Base-by-base conservation (phyloP, 2,329 filamentous ascomycete species). In the Didymella lethalis region DNA sequence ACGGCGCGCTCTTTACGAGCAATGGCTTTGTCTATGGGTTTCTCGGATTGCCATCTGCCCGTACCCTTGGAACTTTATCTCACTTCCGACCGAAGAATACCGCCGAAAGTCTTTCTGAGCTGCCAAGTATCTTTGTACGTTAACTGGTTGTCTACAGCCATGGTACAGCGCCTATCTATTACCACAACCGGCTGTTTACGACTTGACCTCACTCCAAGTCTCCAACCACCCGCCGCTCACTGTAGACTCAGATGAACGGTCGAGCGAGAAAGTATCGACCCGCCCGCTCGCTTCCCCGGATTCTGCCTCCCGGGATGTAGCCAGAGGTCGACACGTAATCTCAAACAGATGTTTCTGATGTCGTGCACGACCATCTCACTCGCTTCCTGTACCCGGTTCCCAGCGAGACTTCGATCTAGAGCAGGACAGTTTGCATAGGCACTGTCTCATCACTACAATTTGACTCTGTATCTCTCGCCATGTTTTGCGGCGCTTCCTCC, bases 161-260 rank as follows among this genome's bases (percentile, higher is more conserved):
- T 38, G 41, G 36, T 20, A 20, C 16, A 20, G 23, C 23, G 32
- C 38, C 18, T 45, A 49, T 49, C 31, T 5, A 20, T 38, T 26
- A 5, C 46, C 46, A 18, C 8, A 49, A 49, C 23, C 53, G 46
- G 53, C 10, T 56, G 18, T 38, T 46, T 49, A 16, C 25, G 29
- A 28, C 16, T 48, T 12, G 38, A 41, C 38, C 38, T 41, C 38
- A 41, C 38, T 12, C 10, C 36, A 40, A 2, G n/a, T 20, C 38
- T 12, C 10, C 36, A 40, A 2, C 36, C 20, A n/a, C 20, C 36
- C 18, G 4, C 36, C n/a, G 16, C 3, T 2, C 11, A 18, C n/a
- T 20, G 7, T 8, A 2, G 32, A 36, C 14, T 38, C 34, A 38
- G 7, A 16, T 14, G 4, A 38, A 18, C 14, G n/a, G 16, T 23